Conservation (phyloP, 2,329 filamentous ascomycete species). For the Aulographum hederae region DNA sequence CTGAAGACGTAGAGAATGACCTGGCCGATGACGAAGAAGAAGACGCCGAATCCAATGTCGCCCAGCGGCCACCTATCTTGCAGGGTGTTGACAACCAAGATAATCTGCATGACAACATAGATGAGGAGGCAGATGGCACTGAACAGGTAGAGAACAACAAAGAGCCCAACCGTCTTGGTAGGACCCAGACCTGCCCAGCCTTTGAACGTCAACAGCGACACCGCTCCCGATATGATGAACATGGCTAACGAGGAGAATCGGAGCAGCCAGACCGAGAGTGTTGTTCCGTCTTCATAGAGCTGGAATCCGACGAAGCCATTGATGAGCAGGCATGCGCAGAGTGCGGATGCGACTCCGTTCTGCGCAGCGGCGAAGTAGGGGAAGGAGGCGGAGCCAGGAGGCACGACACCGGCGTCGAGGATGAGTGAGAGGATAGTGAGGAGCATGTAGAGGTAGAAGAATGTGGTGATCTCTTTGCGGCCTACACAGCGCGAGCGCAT, state of each 20-base stretch:
- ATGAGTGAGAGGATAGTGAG: slow-evolving; percentile 77
- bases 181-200: slow-evolving; percentile 73
- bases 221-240: slow-evolving; percentile 72
- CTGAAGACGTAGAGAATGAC: slow-evolving; percentile 86
- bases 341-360: slow-evolving; percentile 64
- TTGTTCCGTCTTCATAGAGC: slow-evolving; percentile 91
- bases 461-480: slow-evolving; percentile 58
- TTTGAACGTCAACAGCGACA: slow-evolving; percentile 86
- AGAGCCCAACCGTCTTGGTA: slow-evolving; percentile 72
- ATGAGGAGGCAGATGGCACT: slow-evolving; percentile 75
- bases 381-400: slow-evolving; percentile 61
- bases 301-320: slow-evolving; percentile 98
- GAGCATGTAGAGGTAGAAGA: slow-evolving; percentile 94
- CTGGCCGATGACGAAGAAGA: slow-evolving; percentile 85
- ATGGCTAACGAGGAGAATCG: slow-evolving; percentile 60
- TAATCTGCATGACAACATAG: slow-evolving; percentile 72
- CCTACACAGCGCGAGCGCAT: slow-evolving; percentile 20
- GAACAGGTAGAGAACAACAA: slow-evolving; percentile 79
- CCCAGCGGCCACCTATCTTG: slow-evolving; percentile 92
- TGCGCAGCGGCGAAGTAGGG: slow-evolving; percentile 86
- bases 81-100: slow-evolving; percentile 76
- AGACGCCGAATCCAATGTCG: slow-evolving; percentile 74
- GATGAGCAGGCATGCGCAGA: slow-evolving; percentile 78
- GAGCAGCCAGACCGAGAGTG: slow-evolving; percentile 82
- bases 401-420: slow-evolving; percentile 82